Base-by-base conservation (phyloP, 108 stramenopile species). In the Ochromonas danica region DNA sequence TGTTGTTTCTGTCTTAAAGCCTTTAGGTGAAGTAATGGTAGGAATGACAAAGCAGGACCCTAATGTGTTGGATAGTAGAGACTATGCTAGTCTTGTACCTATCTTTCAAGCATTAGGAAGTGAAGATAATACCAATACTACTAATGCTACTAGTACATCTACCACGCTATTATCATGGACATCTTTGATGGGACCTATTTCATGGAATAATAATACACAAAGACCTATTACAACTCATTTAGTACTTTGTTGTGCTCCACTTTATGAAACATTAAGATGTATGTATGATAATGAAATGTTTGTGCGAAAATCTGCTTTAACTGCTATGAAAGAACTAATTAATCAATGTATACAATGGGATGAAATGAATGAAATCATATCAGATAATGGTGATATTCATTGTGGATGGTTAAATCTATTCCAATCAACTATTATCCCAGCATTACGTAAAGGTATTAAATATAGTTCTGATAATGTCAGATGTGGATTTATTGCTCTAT, bases 301-400 rank as follows among this genome's bases (percentile, higher is more conserved):
- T 41, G 38, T 75, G 6, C 72, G 72, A 3, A 33, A 3, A 28
- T 17, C 72, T 42, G 72, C 40, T 14, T 27, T 36, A 30, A 33
- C 31, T 75, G 36, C 72, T 41, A 28, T 75, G 72, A 75, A 75
- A 41, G 6, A 6, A 14, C 25, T 75, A 31, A 75, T 75, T 33
- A 39, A 6, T 6, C 14, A 67, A 67, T 28, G 33, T 67, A 14
- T 36, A 10, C 25, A 6, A 33, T 67, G 63, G 63, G 6, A 3
- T 31, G 3, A 6, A 6, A 10, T 36, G 6, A 36, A 28, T 31
- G 63, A 36, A 28, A n/a, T n/a, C n/a, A n/a, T n/a, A n/a, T n/a
- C n/a, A n/a, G n/a, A n/a, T n/a, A 33, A 22, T 25, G 45, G 45
- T 51, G 45, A 51, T 51, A 6, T 14, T 14, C 6, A 51, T 51